These are phyloP conservation scores for Aspergillus egyptiacus DNA, from an alignment of 495 filamentous ascomycete genomes.

Conservation along the genomic window DNA sequence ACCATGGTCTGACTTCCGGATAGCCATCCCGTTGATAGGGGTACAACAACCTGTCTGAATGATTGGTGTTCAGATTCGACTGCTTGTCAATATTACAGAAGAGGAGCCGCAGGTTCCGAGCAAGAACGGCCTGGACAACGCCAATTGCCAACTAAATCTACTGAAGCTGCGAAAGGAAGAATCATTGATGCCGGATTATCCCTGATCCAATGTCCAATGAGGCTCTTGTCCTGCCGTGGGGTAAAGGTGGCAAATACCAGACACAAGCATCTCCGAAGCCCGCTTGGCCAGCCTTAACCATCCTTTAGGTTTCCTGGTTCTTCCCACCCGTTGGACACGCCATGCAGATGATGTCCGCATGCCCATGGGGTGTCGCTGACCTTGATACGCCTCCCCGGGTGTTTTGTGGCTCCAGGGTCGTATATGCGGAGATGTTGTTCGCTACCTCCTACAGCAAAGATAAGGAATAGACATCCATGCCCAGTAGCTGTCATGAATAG, in stretches of 20 bases:
- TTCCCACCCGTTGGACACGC: neutral
- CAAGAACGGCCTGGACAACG: neutral
- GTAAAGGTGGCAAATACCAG: neutral
- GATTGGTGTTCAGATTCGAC: neutral
- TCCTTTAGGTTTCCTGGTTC: neutral
- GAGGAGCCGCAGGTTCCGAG: neutral
- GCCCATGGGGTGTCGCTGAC: neutral
- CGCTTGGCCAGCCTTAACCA: constrained; percentile 1
- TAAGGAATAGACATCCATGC: neutral
- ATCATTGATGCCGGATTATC: neutral
- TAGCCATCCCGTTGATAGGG: no score
- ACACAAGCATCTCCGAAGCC: constrained; percentile 1
- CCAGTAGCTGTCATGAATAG: neutral
- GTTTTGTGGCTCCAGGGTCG: no score
- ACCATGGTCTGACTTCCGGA: neutral
- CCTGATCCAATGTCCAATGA: neutral
- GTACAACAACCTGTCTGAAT: neutral
- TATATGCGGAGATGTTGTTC: no score
- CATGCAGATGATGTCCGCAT: constrained; percentile 1
- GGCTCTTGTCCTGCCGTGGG: neutral
- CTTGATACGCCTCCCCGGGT: constrained; percentile 3
- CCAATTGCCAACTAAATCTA: neutral
- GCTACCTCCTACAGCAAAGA: no score
- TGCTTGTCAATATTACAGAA: neutral
- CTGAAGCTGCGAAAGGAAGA: neutral